A percentile compares a stretch with the other conserved stretches of the same genome.
Evolutionary conservation across 176 grass and related monocot species (phyloP).

Genomic region (Cenchrus purpureus): DNA sequence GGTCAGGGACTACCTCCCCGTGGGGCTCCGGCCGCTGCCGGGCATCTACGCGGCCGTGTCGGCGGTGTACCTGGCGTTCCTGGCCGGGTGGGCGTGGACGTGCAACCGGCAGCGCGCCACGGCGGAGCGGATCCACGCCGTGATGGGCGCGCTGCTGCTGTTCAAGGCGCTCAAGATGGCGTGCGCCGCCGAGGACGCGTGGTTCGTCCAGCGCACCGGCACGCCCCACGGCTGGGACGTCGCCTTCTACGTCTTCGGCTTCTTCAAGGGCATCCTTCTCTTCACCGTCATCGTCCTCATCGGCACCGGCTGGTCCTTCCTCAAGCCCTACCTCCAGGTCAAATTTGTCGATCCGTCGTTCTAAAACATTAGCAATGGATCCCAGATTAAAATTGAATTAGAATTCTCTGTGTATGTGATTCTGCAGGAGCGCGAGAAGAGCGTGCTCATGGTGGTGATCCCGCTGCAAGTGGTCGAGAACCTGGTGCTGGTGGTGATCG

Average conservation of each 20-base stretch:
- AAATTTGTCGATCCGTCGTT: background rate
- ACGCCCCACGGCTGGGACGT: constrained; percentile 77
- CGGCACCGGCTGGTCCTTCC: constrained; percentile 77
- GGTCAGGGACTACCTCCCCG: constrained; percentile 58
- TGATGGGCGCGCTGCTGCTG: constrained; percentile 73
- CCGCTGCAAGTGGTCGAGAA: constrained; percentile 75
- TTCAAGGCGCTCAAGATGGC: constrained; percentile 78
- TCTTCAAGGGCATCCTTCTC: constrained; percentile 72
- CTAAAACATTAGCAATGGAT: too few species aligned
- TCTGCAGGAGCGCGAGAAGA: constrained; percentile 60
- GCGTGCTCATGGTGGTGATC: constrained; percentile 62
- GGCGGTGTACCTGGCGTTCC: constrained; percentile 56
- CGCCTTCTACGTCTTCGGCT: constrained; percentile 66
- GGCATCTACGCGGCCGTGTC: constrained; percentile 53
- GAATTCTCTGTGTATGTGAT: background rate
- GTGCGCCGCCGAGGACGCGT: constrained; percentile 72
- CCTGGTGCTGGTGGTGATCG: constrained; percentile 51
- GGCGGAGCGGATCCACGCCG: constrained; percentile 57
- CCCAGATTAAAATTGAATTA: too few species aligned
- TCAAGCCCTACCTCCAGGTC: constrained; percentile 72
- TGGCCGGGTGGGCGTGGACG: constrained; percentile 40
- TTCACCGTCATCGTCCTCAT: constrained; percentile 78
- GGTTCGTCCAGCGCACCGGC: constrained; percentile 58
- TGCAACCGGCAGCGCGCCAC: constrained; percentile 43
- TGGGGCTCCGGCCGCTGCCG: constrained; percentile 61